Evolutionary conservation across 108 stramenopile species (phyloP).

Genomic region (Pseudonitzschia delicatissima): DNA sequence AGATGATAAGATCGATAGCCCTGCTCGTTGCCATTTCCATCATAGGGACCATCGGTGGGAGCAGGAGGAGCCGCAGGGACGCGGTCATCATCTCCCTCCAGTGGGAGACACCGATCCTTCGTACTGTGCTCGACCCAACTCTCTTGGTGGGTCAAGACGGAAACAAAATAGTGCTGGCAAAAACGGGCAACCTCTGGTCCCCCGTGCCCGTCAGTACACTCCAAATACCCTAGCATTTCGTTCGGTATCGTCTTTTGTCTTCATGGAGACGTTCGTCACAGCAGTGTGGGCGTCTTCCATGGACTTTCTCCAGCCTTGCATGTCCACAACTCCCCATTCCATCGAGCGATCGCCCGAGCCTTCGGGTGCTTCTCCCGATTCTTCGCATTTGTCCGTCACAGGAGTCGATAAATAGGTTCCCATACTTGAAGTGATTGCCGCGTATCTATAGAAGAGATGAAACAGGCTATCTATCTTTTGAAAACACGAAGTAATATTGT

Average conservation of each 20-base stretch:
- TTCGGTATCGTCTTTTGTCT: neutral
- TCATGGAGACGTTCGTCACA: slow-evolving; percentile 40
- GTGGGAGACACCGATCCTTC: neutral
- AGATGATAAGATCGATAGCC: neutral
- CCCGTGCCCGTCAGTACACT: slow-evolving; percentile 94
- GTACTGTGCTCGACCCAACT: slow-evolving; percentile 33
- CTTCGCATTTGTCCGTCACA: slow-evolving; percentile 59
- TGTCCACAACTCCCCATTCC: slow-evolving; percentile 79
- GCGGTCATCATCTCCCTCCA: neutral
- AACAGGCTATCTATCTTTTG: too few species aligned
- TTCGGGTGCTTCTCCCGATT: slow-evolving; percentile 48
- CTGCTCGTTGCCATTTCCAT: neutral
- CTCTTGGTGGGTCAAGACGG: slow-evolving; percentile 59
- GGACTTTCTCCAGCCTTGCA: slow-evolving; percentile 97
- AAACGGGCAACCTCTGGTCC: slow-evolving; percentile 91
- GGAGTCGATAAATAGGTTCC: slow-evolving; percentile 88
- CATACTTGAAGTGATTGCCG: slow-evolving; percentile 40
- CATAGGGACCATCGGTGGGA: neutral
- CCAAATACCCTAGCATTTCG: slow-evolving; percentile 72
- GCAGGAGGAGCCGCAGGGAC: neutral
- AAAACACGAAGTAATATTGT: too few species aligned
- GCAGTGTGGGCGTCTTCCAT: slow-evolving; percentile 98
- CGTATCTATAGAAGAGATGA: slow-evolving; percentile 3
- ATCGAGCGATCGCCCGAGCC: slow-evolving; percentile 35
- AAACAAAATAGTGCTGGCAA: slow-evolving; percentile 77